phyloP scores from a whole-genome alignment of 345 rosid genomes.

The Brassica napus region DNA sequence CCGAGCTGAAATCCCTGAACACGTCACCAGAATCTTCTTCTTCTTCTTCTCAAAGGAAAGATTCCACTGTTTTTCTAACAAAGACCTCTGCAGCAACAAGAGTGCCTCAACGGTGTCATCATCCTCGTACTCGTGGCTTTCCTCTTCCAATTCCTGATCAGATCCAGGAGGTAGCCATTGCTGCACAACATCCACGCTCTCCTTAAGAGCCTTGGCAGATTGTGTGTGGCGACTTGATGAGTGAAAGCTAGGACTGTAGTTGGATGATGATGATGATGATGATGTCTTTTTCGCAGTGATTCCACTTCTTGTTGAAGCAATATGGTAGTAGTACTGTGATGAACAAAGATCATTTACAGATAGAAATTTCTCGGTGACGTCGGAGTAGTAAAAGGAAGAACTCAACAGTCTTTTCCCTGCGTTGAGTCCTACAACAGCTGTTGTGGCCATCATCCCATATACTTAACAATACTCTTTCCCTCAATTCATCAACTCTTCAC shows the following conservation, averaged over 20 bases:
- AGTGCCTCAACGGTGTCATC: slow-evolving; percentile 72
- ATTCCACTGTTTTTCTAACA: slow-evolving; percentile 93
- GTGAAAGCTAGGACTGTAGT: slow-evolving; percentile 52
- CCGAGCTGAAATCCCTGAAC: slow-evolving; percentile 82
- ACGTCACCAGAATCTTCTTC: slow-evolving; percentile 56
- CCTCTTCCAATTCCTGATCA: slow-evolving; percentile 48
- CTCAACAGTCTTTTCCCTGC: slow-evolving; percentile 76
- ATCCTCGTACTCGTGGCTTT: slow-evolving; percentile 33
- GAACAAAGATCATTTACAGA: slow-evolving; percentile 50
- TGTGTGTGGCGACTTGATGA: slow-evolving; percentile 47
- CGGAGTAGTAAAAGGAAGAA: slow-evolving; percentile 65
- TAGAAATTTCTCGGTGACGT: slow-evolving; percentile 52
- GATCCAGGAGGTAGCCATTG: slow-evolving; percentile 44
- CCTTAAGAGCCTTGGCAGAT: slow-evolving; percentile 66
- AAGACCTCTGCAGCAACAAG: slow-evolving; percentile 80
- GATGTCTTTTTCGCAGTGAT: slow-evolving; percentile 57
- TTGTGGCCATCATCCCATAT: slow-evolving; percentile 61
- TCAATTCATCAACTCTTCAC: slow-evolving; percentile 30
- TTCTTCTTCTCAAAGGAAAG: slow-evolving; percentile 68
- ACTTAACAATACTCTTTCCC: slow-evolving; percentile 39
- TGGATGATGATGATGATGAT: slow-evolving; percentile 49
- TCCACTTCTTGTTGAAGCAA: slow-evolving; percentile 46
- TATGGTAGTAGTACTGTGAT: slow-evolving; percentile 37
- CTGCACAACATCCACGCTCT: slow-evolving; percentile 48
- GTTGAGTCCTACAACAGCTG: slow-evolving; percentile 81